Base-by-base conservation (phyloP, 805 yeast species). In the Groenewaldozyma tartarivorans region DNA sequence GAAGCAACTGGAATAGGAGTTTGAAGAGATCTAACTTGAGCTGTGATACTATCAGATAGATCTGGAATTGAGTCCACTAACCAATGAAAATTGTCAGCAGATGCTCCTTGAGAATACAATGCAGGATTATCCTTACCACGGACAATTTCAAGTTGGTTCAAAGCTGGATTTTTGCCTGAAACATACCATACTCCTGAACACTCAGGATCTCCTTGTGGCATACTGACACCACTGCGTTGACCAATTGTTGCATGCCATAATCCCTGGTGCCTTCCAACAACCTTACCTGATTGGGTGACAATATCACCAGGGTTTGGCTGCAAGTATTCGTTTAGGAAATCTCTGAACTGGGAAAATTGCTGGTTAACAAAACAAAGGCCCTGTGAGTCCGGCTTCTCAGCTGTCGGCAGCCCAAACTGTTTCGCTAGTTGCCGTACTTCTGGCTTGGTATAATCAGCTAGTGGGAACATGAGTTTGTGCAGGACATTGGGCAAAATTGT, bases 231-330 rank as follows among this genome's bases (percentile, higher is more conserved):
- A 15, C 80, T 71, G 47, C 79, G 74, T 61, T 92, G 97, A 0
- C 98, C 98, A 18, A 90, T 76, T 0, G 98, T 92, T n/a, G 85
- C 90, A 36, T 82, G 77, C 97, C 97, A 92, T 6, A 92, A 57
- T 0, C 98, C 98, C 20, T 71, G 63, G 58, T 92, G 98, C 36
- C 59, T 52, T 0, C 96, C 97, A 75, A 92, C 86, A 0, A 75
- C 67, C 39, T 62, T 64, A 3, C 94, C 94, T 42, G 75, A 81
- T 42, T 71, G 75, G 0, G 88, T 81, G n/a, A 85, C 68, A 5
- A 92, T 75, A 45, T 82, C 71, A 0, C 97, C 98, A 1, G 86
- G 86, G 4, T 68, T 67, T 1, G 81, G 79, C 9, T 69, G 72
- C 2, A 90, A 66, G 53, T 81, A 92, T 48, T 87, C 90, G 43